Evolutionary conservation across 2,329 filamentous ascomycete genomes (phyloP).

Genomic region (Scolecobasidium constrictum): DNA sequence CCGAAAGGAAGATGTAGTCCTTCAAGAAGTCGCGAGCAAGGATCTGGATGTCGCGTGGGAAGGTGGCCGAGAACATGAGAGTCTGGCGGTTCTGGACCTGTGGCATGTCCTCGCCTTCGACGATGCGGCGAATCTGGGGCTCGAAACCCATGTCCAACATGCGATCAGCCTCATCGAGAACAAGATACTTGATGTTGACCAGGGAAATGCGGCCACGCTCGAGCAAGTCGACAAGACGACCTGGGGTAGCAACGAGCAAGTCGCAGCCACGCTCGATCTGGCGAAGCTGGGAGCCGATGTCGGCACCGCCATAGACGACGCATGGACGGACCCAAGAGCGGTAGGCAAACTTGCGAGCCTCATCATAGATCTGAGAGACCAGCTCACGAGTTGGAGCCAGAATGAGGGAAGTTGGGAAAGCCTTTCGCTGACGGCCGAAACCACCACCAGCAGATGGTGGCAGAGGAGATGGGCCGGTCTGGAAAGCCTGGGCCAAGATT

Average conservation of each 20-base stretch:
- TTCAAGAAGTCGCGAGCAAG: constrained; percentile 97
- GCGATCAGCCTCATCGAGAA: constrained; percentile 97
- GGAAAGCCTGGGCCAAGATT: constrained; percentile 94
- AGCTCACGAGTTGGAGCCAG: constrained; percentile 95
- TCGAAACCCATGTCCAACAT: constrained; percentile 99
- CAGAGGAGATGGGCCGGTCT: constrained; percentile 66
- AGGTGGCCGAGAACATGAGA: constrained; percentile 99
- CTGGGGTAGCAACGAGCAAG: constrained; percentile 90
- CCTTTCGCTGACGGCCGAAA: constrained; percentile 92
- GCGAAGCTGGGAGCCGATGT: constrained; percentile 95
- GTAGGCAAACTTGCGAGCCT: constrained; percentile 96
- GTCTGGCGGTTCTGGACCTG: constrained; percentile 75
- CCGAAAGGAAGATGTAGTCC: constrained; percentile 98
- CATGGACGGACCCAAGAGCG: constrained; percentile 98
- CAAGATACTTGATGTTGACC: constrained; percentile 97
- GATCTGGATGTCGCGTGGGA: constrained; percentile 98
- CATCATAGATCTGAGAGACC: constrained; percentile 96
- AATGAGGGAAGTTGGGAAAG: constrained; percentile 91
- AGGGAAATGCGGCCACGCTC: constrained; percentile 97
- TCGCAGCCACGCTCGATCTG: constrained; percentile 98
- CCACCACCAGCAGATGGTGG: constrained; percentile 55
- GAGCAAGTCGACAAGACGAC: constrained; percentile 94
- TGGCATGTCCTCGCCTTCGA: constrained; percentile 98
- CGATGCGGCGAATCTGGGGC: constrained; percentile 96
- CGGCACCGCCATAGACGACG: constrained; percentile 97